Evolutionary conservation across 2,329 filamentous ascomycete genomes (phyloP).

Genomic region (Raffaelea albimanens): DNA sequence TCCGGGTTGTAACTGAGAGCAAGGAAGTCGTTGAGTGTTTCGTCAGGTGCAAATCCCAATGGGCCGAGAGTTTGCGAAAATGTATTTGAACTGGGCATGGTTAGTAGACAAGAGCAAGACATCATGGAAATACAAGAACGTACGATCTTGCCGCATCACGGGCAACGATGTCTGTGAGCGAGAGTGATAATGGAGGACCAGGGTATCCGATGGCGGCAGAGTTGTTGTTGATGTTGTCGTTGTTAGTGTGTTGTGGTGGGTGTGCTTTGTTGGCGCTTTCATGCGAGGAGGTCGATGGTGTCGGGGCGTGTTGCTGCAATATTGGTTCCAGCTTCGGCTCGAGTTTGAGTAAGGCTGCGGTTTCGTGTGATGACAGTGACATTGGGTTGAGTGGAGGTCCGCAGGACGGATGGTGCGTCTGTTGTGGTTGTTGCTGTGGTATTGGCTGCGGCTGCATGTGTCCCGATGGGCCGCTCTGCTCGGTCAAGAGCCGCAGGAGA

Average conservation of each 20-base stretch:
- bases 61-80: slow-evolving; percentile 25
- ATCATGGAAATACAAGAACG: slow-evolving; percentile 4
- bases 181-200: slow-evolving; percentile 6
- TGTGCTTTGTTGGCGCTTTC: too few relatives aligned
- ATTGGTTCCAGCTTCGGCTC: background rate
- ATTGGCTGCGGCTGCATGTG: background rate
- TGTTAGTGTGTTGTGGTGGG: too few relatives aligned
- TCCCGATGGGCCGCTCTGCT: too few relatives aligned
- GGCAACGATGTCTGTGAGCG: slow-evolving; percentile 25
- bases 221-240: too few relatives aligned
- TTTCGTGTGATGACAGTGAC: too few relatives aligned
- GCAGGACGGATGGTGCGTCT: background rate
- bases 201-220: too few relatives aligned
- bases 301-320: too few relatives aligned
- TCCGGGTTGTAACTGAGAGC: slow-evolving; percentile 26
- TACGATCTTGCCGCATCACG: slow-evolving; percentile 25
- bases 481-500: too few relatives aligned
- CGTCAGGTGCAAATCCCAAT: slow-evolving; percentile 26
- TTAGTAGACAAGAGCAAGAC: too few relatives aligned
- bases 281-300: too few relatives aligned
- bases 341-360: too few relatives aligned
- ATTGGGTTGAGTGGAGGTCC: too few relatives aligned
- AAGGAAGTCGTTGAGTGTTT: slow-evolving; percentile 27
- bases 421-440: background rate
- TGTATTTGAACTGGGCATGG: slow-evolving; percentile 18